Percentiles rank a stretch among this genome's conserved stretches.
Conservation (phyloP, 805 yeast species). For the Lipomyces lipofer region DNA sequence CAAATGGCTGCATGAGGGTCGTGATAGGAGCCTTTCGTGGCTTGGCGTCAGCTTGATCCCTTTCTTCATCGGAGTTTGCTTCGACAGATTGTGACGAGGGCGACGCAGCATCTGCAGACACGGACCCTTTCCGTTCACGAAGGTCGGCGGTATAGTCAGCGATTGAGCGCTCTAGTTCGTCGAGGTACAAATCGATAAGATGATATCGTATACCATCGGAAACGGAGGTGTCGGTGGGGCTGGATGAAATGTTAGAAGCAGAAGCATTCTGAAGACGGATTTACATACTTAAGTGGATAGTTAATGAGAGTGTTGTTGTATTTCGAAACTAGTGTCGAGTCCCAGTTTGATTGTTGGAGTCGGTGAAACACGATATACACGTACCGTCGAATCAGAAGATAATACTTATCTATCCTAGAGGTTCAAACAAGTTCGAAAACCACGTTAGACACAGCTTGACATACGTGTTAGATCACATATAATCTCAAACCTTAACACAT, state of each 20-base stretch:
- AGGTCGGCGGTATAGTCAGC: conserved; percentile 46
- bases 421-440: neutral
- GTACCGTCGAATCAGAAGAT: conserved; percentile 75
- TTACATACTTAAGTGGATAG: conserved; percentile 43
- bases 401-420: conserved; percentile 79
- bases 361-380: conserved; percentile 63
- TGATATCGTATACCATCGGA: conserved; percentile 83
- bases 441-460: neutral
- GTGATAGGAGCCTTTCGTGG: conserved; percentile 50
- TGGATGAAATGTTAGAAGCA: neutral
- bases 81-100: conserved; percentile 33
- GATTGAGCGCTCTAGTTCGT: conserved; percentile 73
- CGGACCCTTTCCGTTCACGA: neutral
- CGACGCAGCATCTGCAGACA: neutral
- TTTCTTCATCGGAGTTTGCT: conserved; percentile 33
- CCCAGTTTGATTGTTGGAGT: conserved; percentile 58
- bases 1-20: conserved; percentile 61
- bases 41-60: conserved; percentile 37
- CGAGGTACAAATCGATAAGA: conserved; percentile 76
- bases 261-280: neutral
- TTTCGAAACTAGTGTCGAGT: conserved; percentile 45
- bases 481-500: conserved; percentile 24
- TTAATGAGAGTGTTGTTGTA: conserved; percentile 48
- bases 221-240: conserved; percentile 41
- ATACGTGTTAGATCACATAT: too few species aligned